A percentile compares a stretch with the other conserved stretches of the same genome.
These are phyloP conservation scores for Vitis hybrid DNA, from an alignment of 177 flowering plant species.

Conservation along the genomic window DNA sequence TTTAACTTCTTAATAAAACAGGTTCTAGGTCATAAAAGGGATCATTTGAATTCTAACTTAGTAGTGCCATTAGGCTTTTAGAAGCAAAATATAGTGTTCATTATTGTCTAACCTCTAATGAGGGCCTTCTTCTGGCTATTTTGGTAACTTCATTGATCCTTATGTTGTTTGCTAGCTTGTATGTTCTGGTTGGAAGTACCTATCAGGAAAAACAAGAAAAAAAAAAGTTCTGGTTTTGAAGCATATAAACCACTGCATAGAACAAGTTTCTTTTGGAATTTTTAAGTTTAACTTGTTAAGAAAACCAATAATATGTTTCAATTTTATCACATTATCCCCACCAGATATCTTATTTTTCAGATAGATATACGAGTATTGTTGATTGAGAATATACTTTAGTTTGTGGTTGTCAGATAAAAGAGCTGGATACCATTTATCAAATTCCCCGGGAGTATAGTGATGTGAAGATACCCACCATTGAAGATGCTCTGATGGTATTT, in stretches of 20 bases:
- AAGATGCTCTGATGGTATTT: constrained; percentile 79
- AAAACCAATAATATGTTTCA: too few species aligned
- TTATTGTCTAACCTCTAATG: neutral
- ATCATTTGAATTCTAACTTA: neutral
- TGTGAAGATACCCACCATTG: constrained; percentile 55
- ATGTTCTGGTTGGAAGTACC: too few species aligned
- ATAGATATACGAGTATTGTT: constrained; percentile 8
- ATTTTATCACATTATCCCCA: neutral
- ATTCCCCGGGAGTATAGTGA: constrained; percentile 36
- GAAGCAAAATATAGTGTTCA: neutral
- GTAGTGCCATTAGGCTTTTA: neutral
- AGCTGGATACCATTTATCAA: constrained; percentile 40
- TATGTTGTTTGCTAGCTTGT: too few species aligned
- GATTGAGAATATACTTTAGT: constrained; percentile 28
- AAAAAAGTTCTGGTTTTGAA: neutral
- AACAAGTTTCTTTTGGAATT: too few species aligned
- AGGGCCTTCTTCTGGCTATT: neutral
- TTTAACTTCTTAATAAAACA: neutral
- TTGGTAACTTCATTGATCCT: neutral
- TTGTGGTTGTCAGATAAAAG: constrained; percentile 63
- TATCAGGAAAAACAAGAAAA: too few species aligned
- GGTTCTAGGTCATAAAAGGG: neutral
- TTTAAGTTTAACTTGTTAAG: too few species aligned
- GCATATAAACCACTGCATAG: fast-evolving
- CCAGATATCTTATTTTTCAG: neutral